Evolutionary conservation across 768 basidiomycete species (phyloP), one percentile per base, ranked within the genome.

Genomic region (Hemileccinum impolitum): DNA sequence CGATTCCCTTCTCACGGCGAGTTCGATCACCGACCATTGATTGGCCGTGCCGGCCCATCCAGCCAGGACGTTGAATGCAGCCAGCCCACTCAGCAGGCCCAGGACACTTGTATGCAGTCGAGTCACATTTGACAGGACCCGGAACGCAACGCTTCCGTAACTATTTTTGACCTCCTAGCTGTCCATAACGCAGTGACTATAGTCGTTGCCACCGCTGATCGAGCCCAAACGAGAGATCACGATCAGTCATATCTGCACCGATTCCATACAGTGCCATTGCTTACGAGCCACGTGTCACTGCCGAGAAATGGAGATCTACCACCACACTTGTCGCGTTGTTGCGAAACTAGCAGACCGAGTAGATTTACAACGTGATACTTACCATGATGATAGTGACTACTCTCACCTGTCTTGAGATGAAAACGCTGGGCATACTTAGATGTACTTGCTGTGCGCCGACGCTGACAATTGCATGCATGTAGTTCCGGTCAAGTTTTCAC

Each of bases 171-270:
- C 12, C 23, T 48, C 51, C 42, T 47, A 53, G 36, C 38, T 38
- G 26, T 49, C 30, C 40, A 25, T 39, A 36, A 39, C 42, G 28
- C 43, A 28, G 50, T 50, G 41, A 49, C 51, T 39, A n/a, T n/a
- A 38, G 31, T 25, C 30, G 60, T 57, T 47, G 52, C 57, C 43
- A 60, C 39, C 30, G 62, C 47, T 50, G 40, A 64, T 65, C 56
- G 44, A 45, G 51, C 50, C 53, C 28, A 23, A 51, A 50, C 38
- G 48, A 52, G 52, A 35, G 26, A 55, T 54, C 59, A 51, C 2
- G 37, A 40, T 47, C 46, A 47, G 36, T 52, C 28, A 30, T 19
- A 8, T 12, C 17, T 48, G 47, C 57, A 56, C 61, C 26, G 60
- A 41, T 13, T 26, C 31, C 17, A 41, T 37, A 41, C 50, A 43